Conservation (phyloP, 1,284 basidiomycete species). For the Trichosporon sp. region DNA sequence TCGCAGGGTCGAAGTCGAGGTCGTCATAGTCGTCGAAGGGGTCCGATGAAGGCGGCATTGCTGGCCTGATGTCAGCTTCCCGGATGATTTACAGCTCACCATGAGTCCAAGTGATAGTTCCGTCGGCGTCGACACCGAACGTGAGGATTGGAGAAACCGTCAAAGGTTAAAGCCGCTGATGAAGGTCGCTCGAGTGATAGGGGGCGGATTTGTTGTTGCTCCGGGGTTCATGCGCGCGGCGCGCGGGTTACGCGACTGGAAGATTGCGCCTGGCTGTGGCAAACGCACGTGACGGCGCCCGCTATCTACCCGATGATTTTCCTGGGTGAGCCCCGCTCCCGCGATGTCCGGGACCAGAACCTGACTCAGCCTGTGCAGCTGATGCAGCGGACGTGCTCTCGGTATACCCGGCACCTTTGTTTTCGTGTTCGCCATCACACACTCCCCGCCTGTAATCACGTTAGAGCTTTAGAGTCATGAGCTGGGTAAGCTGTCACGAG, state of each 20-base stretch:
- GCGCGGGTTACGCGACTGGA: constrained; percentile 13
- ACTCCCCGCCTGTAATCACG: background rate
- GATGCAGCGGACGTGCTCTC: background rate
- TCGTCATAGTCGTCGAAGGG: constrained; percentile 47
- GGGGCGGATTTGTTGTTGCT: constrained; percentile 4
- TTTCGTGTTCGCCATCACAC: background rate
- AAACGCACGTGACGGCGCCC: background rate
- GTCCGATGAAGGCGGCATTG: constrained; percentile 36
- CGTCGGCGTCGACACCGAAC: background rate
- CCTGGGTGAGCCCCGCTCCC: background rate
- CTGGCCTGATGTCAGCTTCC: background rate
- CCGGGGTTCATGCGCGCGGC: constrained; percentile 2
- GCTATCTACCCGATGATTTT: constrained; percentile 7
- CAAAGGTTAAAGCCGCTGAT: background rate
- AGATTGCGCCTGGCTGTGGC: constrained; percentile 6
- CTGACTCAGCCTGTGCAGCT: background rate
- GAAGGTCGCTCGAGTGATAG: background rate
- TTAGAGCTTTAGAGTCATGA: constrained; percentile 4
- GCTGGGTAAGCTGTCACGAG: background rate
- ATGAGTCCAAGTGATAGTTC: background rate
- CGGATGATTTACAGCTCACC: background rate
- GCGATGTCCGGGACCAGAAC: constrained; percentile 4
- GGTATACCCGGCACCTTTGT: background rate
- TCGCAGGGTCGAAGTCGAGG: constrained; percentile 43
- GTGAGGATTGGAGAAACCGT: background rate